Evolutionary conservation across 768 basidiomycete genomes (phyloP).

Genomic region (Tricholomella constricta): DNA sequence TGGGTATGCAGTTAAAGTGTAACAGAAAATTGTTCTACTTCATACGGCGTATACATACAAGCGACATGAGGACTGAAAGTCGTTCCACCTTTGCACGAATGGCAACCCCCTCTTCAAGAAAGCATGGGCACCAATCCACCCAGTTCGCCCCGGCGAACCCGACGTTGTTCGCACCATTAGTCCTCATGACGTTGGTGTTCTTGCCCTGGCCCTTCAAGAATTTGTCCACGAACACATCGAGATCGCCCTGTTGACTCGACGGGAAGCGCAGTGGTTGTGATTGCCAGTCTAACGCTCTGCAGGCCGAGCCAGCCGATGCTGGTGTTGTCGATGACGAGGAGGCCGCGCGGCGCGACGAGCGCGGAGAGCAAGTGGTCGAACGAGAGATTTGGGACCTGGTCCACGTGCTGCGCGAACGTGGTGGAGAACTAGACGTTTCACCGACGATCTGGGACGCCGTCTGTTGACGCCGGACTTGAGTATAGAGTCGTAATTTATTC

Average conservation of each 20-base stretch:
- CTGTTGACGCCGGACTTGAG: constrained; percentile 39
- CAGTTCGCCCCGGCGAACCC: constrained; percentile 42
- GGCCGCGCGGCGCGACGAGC: constrained; percentile 54
- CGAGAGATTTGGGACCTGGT: constrained; percentile 47
- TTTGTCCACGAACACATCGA: constrained; percentile 57
- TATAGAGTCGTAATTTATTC: constrained; percentile 51
- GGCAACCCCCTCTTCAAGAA: constrained; percentile 25
- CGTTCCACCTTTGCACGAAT: too few species aligned
- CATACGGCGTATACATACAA: too few species aligned
- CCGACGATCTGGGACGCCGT: constrained; percentile 58
- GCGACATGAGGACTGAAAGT: too few species aligned
- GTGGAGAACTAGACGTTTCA: constrained; percentile 67
- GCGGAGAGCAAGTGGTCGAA: constrained; percentile 60
- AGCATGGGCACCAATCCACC: constrained; percentile 55
- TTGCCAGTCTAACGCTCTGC: constrained; percentile 48
- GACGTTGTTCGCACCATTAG: constrained; percentile 42
- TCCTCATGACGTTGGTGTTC: constrained; percentile 48
- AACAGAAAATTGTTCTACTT: too few species aligned
- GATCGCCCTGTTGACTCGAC: constrained; percentile 39
- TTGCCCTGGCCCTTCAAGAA: constrained; percentile 51
- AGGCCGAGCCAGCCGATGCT: constrained; percentile 59
- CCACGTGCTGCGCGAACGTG: constrained; percentile 48
- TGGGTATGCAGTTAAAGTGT: too few species aligned
- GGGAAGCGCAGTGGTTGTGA: constrained; percentile 62
- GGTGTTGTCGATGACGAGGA: constrained; percentile 58